A percentile compares a stretch with the other conserved stretches of the same genome.
phyloP scores from a whole-genome alignment of 352 stramenopile genomes.

The Blastocystis hominis region DNA sequence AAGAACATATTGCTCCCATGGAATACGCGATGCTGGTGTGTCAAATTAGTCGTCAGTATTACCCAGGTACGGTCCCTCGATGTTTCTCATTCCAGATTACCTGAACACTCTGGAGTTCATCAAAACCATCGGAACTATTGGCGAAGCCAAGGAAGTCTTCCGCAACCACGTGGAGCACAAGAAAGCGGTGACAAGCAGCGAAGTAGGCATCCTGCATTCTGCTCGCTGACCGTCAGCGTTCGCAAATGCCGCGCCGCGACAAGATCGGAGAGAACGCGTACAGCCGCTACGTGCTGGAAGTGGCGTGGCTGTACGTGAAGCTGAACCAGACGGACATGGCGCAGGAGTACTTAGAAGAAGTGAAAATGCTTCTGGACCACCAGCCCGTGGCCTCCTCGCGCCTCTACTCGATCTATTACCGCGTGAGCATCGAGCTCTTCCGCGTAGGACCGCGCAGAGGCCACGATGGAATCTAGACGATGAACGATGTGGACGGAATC shows the following conservation, averaged over 20 bases:
- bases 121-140: not conserved
- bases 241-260: not conserved
- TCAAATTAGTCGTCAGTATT: conserved; percentile 45
- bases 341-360: conserved; percentile 36
- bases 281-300: conserved; percentile 45
- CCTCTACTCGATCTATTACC: conserved; percentile 39
- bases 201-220: not conserved
- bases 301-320: conserved; percentile 46
- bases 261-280: conserved; percentile 49
- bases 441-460: not conserved
- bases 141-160: conserved; percentile 22
- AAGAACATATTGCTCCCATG: conserved; percentile 8
- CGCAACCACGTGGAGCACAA: conserved; percentile 17
- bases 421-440: conserved; percentile 39
- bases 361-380: conserved; percentile 14
- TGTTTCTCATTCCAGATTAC: not conserved
- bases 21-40: conserved; percentile 47
- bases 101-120: conserved; percentile 51
- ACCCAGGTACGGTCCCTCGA: not conserved
- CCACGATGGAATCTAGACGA: not conserved
- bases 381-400: conserved; percentile 16
- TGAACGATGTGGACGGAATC: conserved; percentile 3
- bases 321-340: conserved; percentile 40
- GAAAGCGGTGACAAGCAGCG: not conserved
- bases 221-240: not conserved